phyloP scores from a whole-genome alignment of 2,329 filamentous ascomycete genomes.

The Blumeriella jaapii region DNA sequence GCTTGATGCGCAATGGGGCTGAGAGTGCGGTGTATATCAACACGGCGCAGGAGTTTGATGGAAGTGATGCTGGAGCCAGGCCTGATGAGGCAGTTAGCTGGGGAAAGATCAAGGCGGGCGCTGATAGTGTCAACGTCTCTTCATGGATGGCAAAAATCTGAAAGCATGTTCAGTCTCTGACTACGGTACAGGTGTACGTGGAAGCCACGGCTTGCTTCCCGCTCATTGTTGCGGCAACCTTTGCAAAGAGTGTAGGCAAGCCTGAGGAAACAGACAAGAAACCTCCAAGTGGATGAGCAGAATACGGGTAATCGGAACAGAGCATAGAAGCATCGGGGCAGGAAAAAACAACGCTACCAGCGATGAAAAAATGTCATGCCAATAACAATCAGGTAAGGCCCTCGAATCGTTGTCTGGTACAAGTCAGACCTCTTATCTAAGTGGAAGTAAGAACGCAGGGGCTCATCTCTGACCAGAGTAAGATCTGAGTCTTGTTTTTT shows the following conservation, averaged over 20 bases:
- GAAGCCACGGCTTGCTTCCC: conserved; percentile 56
- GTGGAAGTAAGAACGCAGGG: too few species aligned
- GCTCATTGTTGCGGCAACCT: conserved; percentile 55
- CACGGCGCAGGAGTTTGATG: conserved; percentile 94
- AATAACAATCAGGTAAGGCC: too few species aligned
- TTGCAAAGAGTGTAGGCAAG: conserved; percentile 36
- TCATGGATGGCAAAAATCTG: background rate
- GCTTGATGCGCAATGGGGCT: conserved; percentile 92
- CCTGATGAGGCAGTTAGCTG: conserved; percentile 96
- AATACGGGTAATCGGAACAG: too few species aligned
- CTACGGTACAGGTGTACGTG: conserved; percentile 43
- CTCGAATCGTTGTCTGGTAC: too few species aligned
- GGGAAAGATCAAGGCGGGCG: conserved; percentile 92
- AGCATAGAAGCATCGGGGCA: too few species aligned
- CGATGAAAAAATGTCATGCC: too few species aligned
- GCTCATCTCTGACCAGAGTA: too few species aligned
- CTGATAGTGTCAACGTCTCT: conserved; percentile 76
- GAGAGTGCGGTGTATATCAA: conserved; percentile 98
- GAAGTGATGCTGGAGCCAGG: conserved; percentile 86
- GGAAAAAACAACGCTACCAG: too few species aligned
- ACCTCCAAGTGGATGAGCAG: too few species aligned
- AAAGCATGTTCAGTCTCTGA: conserved; percentile 1
- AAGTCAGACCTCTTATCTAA: too few species aligned
- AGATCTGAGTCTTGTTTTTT: too few species aligned
- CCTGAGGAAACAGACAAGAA: background rate